phyloP scores from a whole-genome alignment of 139 green algal species.

The Volvox reticuliferus region DNA sequence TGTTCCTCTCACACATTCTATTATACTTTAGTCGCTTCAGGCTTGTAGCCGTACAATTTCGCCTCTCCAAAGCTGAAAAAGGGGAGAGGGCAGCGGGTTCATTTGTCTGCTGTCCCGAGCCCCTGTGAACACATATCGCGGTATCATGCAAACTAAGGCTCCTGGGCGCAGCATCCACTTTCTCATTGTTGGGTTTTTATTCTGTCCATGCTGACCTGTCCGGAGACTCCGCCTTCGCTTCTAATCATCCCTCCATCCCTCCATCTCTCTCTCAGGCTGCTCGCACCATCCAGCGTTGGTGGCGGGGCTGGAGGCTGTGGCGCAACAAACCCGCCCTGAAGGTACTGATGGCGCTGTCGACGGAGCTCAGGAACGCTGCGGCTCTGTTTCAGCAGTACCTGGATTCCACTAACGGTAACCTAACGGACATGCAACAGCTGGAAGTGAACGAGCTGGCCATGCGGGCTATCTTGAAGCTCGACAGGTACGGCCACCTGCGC shows the following conservation, averaged over 20 bases:
- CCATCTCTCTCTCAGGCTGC: not conserved
- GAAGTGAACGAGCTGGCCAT: slow-evolving; percentile 66
- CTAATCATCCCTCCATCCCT: not conserved
- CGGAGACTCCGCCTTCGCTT: not conserved
- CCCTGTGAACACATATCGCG: no score
- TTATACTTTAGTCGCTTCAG: no score
- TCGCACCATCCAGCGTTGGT: slow-evolving; percentile 35
- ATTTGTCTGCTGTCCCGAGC: no score
- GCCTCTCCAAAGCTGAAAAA: no score
- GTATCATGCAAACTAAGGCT: no score
- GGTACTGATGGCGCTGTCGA: not conserved
- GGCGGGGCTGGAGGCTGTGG: slow-evolving; percentile 18
- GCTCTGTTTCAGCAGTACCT: slow-evolving; percentile 19
- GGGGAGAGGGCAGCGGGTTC: no score
- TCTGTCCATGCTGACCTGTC: no score
- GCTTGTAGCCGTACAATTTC: no score
- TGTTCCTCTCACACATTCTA: no score
- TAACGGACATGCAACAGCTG: slow-evolving; percentile 51
- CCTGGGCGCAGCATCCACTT: no score
- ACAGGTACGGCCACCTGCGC: slow-evolving; percentile 20
- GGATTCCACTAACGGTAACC: not conserved
- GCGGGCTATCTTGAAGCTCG: slow-evolving; percentile 53
- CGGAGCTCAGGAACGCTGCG: not conserved
- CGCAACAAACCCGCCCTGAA: slow-evolving; percentile 14
- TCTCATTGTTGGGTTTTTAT: no score